Base-by-base conservation (phyloP, 225 moss, liverwort and hornwort genomes). In the Straminergon stramineum region DNA sequence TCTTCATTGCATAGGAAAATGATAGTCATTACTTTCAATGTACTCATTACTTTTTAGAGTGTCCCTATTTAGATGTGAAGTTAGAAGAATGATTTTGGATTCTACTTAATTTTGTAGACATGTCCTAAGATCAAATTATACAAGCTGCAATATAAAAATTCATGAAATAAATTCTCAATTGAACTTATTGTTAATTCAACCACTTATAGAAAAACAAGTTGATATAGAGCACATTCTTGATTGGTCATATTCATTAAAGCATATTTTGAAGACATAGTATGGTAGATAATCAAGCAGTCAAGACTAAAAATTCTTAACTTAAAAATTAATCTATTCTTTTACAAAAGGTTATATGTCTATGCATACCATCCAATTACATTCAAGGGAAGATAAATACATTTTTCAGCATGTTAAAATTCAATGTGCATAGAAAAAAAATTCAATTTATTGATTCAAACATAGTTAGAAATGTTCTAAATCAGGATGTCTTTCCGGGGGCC, bases 391-490 rank as follows among this genome's bases (percentile, higher is more conserved):
- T 45, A 43, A 75, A 69, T 69, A 13, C 31, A 62, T 27, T 76
- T 76, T 6, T 11, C 2, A 1, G 11, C n/a, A 52, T 76, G 30
- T n/a, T 7, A 52, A 63, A 66, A 41, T 2, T 32, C 56, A 63
- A 23, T 64, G 5, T 65, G 2, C 0, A 60, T 45, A 22, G 1
- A 17, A 4, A 67, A 67, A 77, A 5, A 67, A 45, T 28, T 20
- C 1, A 51, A 51, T 10, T n/a, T 9, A 27, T 4, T 48, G 11
- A 20, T 58, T 81, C n/a, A n/a, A 60, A 85, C 6, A 3, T 34
- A 51, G 26, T 71, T 78, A 64, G 63, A 86, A 87, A 74, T 89
- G 74, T 66, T 91, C 89, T 35, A 91, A 74, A 65, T 89, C 80
- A 4, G 35, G 89, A 84, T 91, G 84, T 58, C 84, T 80, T 80